These are phyloP conservation scores for Xylaria sp. DNA, from an alignment of 2,329 filamentous ascomycete genomes.

Conservation along the genomic window DNA sequence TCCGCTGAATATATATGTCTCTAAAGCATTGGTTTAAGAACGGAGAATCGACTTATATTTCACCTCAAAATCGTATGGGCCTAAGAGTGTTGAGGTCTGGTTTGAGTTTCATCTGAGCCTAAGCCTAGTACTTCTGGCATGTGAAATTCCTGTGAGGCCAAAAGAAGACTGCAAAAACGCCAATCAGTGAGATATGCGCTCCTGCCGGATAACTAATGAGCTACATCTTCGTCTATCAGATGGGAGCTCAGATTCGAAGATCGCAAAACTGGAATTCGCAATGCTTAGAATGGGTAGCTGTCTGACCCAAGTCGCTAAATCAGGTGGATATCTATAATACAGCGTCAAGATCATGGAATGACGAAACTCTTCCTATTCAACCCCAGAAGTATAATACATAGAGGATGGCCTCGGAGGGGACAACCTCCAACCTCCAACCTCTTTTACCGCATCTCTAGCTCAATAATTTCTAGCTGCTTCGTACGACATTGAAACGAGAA, in stretches of 20 bases:
- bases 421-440: not conserved
- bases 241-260: not conserved
- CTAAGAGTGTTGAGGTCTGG: not conserved
- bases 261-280: not conserved
- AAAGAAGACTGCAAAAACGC: not conserved
- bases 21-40: not conserved
- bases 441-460: constrained; percentile 21
- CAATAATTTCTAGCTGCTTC: not conserved
- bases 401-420: not conserved
- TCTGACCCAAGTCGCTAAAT: constrained; percentile 13
- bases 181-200: not conserved
- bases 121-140: not conserved
- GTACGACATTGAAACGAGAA: constrained; percentile 20
- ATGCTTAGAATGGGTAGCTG: not conserved
- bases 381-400: not conserved
- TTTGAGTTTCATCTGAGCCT: not conserved
- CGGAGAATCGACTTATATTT: not conserved
- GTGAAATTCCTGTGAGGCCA: not conserved
- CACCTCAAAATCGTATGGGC: not conserved
- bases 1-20: not conserved
- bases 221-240: not conserved
- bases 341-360: constrained; percentile 9
- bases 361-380: not conserved
- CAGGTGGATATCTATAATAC: constrained; percentile 23
- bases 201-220: not conserved